Base-by-base conservation (phyloP, 768 basidiomycete species). In the Mycena latifolia region DNA sequence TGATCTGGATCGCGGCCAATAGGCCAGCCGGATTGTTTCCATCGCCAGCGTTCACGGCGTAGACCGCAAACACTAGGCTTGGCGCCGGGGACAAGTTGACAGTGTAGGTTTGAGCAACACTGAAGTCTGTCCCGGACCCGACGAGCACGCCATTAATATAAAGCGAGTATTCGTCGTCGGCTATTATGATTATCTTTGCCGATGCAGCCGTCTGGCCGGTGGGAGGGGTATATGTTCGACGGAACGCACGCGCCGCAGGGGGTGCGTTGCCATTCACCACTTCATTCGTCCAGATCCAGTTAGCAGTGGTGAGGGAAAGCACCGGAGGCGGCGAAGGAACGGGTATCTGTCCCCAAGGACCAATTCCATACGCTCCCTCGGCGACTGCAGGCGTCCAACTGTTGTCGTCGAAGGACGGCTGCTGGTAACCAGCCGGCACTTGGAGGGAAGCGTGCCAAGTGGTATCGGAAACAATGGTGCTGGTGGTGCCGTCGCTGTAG, bases 251-350 rank as follows among this genome's bases (percentile, higher is more conserved):
- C 5, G 69, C 47, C 11, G 76, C 75, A 2, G 66, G 43, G 1
- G 74, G 76, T 4, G 53, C 63, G 14, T 31, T 55, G n/a, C 69
- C 69, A 9, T 55, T 54, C 29, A 39, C 48, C 27, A 73, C 48
- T 39, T 78, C 76, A 54, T 72, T 74, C 28, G 77, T 76, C 78
- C 76, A 78, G n/a, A 79, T 76, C 76, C 77, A 78, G 15, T 64
- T 48, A 14, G 77, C 73, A 31, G 67, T 62, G 12, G 69, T 68
- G 37, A 75, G 63, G 18, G 69, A 58, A 9, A 75, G 68, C 18
- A 56, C 61, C 31, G 67, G 71, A 55, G 70, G 48, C 48, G 65
- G 70, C 55, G 54, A 66, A 29, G 68, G 66, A 27, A 67, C 28
- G 2, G 24, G 20, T 27, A 73, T 57, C 20, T 37, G 54, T 20